Base-by-base conservation (phyloP, 2,329 filamentous ascomycete genomes). In the Sporothrix dimorphospora region DNA sequence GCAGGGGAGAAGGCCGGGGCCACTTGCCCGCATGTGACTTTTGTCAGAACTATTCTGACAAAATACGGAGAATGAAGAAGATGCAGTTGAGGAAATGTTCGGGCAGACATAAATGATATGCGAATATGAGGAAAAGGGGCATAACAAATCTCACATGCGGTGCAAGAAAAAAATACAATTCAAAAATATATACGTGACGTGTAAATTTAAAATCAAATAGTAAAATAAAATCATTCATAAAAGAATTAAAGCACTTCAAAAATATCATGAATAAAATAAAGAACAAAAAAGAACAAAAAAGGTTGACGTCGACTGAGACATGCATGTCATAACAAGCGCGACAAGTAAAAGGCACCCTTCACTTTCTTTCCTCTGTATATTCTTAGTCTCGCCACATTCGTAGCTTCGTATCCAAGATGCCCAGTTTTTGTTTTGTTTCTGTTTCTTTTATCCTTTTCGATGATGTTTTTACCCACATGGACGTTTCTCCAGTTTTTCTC, bases 11-110 rank as follows among this genome's bases (percentile, higher is more conserved):
- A 24, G 57, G 9, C 11, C 38, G 12, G 55, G 55, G 30, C 55
- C 57, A 24, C 34, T 45, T 63, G 21, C 57, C 57, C 57, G 57
- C 57, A 63, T 63, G 34, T 63, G 34, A 19, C 57, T 12, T 42
- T 21, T 40, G 57, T 63, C 57, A 63, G 34, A 24, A 21, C 42
- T 40, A 11, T 1, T 49, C n/a, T 9, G 47, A 19, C 47, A 14
- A 19, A 14, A 2, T 49, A 3, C 7, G 14, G 47, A 49, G 14
- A 19, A 34, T 34, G 30, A 34, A 34, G 3, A 49, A n/a, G 47
- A 49, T 7, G 47, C 16, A 19, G 19, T 49, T 19, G 19, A 49
- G 6, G 4, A n/a, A n/a, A 19, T 49, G 47, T 3, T 16, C 14
- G n/a, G 1, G 7, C 42, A 14, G 47, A 34, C 3, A 34, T 3